Conservation (phyloP, 495 filamentous ascomycete species). For the Hypomontagnella submonticulosa region DNA sequence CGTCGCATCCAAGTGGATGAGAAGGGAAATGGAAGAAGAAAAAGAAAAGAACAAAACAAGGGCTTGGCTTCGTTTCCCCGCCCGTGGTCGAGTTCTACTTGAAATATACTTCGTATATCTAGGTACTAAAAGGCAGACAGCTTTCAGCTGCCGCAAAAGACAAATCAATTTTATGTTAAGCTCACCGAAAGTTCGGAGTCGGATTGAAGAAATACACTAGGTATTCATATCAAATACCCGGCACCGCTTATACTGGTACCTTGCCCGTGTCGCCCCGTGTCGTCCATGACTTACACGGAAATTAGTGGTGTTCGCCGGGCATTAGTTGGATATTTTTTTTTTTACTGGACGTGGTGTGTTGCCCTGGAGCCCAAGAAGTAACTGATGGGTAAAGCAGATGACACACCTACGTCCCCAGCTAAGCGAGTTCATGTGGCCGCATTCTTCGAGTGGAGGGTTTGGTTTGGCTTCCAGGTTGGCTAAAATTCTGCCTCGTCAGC, state of each 20-base stretch:
- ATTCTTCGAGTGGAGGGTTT: conserved; percentile 13
- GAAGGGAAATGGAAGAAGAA: conserved; percentile 1
- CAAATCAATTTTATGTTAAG: too few species aligned
- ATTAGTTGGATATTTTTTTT: background rate
- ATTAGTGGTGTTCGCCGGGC: background rate
- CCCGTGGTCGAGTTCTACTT: conserved; percentile 27
- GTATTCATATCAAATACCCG: background rate
- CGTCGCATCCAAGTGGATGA: conserved; percentile 6
- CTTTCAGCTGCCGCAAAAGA: too few species aligned
- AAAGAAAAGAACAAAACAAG: too few species aligned
- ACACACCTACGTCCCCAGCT: conserved; percentile 11
- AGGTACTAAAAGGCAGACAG: background rate
- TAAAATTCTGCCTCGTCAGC: conserved; percentile 41
- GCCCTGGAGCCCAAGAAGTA: conserved; percentile 1
- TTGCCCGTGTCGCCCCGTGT: background rate
- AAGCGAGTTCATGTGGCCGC: conserved; percentile 33
- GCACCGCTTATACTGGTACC: too few species aligned
- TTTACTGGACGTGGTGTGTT: conserved; percentile 2
- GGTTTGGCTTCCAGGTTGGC: too few species aligned
- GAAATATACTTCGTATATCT: background rate
- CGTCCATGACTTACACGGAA: background rate
- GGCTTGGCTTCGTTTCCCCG: conserved; percentile 27
- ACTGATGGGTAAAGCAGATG: conserved; percentile 18
- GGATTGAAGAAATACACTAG: conserved; percentile 1
- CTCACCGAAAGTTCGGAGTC: conserved; percentile 30